Evolutionary conservation across 2,329 filamentous ascomycete genomes (phyloP).

Genomic region (Stylonectria norvegica): DNA sequence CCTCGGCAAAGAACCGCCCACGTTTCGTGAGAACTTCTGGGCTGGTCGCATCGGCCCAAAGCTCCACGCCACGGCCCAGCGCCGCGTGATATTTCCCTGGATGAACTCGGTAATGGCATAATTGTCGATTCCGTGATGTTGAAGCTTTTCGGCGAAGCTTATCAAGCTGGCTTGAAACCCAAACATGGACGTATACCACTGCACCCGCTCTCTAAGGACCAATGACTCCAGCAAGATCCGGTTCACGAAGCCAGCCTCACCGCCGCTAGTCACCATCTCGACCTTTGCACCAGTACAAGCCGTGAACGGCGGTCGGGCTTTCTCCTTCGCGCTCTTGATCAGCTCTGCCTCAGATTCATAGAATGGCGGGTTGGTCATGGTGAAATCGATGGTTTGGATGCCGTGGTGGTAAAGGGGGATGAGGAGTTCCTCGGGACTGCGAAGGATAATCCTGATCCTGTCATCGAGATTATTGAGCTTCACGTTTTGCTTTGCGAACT

Average conservation of each 20-base stretch:
- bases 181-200: slow-evolving; percentile 91
- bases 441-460: slow-evolving; percentile 62
- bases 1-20: slow-evolving; percentile 38
- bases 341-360: slow-evolving; percentile 75
- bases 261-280: slow-evolving; percentile 83
- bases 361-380: slow-evolving; percentile 94
- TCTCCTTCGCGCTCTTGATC: slow-evolving; percentile 58
- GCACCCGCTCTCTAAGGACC: slow-evolving; percentile 55
- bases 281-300: slow-evolving; percentile 71
- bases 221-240: slow-evolving; percentile 70
- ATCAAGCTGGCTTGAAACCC: slow-evolving; percentile 73
- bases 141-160: slow-evolving; percentile 57
- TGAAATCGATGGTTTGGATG: slow-evolving; percentile 64
- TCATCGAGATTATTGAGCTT: slow-evolving; percentile 59
- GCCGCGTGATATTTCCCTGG: slow-evolving; percentile 71
- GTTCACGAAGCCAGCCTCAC: slow-evolving; percentile 71
- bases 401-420: slow-evolving; percentile 59
- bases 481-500: slow-evolving; percentile 66
- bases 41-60: slow-evolving; percentile 65
- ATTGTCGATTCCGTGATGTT: slow-evolving; percentile 61
- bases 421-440: slow-evolving; percentile 49
- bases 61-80: slow-evolving; percentile 91
- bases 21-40: slow-evolving; percentile 42
- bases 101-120: slow-evolving; percentile 79
- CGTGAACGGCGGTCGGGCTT: slow-evolving; percentile 65